A percentile compares a stretch with the other conserved stretches of the same genome.
phyloP scores from a whole-genome alignment of 169 alveolate genomes.

The Eimeria zaria region DNA sequence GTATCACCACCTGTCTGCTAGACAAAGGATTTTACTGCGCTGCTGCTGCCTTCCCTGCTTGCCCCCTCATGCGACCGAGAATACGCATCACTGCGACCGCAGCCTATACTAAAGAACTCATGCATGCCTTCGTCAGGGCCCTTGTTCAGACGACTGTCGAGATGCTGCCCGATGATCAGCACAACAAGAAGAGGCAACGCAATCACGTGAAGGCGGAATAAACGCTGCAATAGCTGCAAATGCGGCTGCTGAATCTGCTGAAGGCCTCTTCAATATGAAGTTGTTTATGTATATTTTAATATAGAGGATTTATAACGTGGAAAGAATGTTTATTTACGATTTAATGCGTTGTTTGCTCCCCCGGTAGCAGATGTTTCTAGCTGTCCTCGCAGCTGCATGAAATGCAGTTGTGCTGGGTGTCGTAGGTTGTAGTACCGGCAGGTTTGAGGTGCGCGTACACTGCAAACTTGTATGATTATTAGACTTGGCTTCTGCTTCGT shows the following conservation, averaged over 20 bases:
- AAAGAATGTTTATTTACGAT: background rate
- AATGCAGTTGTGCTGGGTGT: background rate
- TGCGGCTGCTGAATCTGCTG: background rate
- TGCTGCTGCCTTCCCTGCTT: slow-evolving; percentile 91
- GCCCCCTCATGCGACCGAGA: slow-evolving; percentile 89
- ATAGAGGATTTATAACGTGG: background rate
- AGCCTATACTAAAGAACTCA: slow-evolving; percentile 86
- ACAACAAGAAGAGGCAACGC: background rate
- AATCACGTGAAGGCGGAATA: background rate
- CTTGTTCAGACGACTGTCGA: slow-evolving; percentile 87
- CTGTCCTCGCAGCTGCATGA: background rate
- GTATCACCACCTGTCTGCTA: slow-evolving; percentile 84
- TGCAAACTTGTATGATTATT: background rate
- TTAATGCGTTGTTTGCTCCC: background rate
- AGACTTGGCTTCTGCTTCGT: slow-evolving; percentile 15
- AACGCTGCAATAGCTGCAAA: background rate
- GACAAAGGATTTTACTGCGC: slow-evolving; percentile 87
- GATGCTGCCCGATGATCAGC: slow-evolving; percentile 83
- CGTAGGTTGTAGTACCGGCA: slow-evolving; percentile 4
- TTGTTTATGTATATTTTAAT: background rate
- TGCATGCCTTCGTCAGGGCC: slow-evolving; percentile 89
- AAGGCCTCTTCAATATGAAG: background rate
- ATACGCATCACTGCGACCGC: slow-evolving; percentile 90
- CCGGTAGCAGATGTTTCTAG: background rate
- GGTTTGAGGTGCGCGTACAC: slow-evolving; percentile 37